Percentiles rank a stretch among this genome's conserved stretches.
Evolutionary conservation across 805 yeast genomes (phyloP).

Genomic region (Komagataella ulmi): DNA sequence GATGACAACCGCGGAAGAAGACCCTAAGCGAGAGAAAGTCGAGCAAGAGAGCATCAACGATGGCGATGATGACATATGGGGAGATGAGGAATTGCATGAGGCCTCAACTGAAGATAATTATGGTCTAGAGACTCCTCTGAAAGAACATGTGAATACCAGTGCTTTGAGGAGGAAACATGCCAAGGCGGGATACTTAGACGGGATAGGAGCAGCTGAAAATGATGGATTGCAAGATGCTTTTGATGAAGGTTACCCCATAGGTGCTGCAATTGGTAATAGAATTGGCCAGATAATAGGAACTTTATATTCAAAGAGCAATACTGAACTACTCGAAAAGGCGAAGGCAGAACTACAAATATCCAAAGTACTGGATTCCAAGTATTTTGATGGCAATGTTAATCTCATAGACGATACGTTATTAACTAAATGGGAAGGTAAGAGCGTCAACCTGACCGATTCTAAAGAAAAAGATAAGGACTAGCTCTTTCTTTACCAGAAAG

Average conservation of each 20-base stretch:
- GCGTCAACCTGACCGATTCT: neutral
- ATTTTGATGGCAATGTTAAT: slow-evolving; percentile 39
- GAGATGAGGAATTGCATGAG: neutral
- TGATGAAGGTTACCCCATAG: slow-evolving; percentile 65
- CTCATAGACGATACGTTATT: slow-evolving; percentile 14
- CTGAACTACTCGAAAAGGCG: slow-evolving; percentile 19
- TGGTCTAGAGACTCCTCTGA: neutral
- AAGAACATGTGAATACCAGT: neutral
- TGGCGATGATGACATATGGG: neutral
- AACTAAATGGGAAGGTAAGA: slow-evolving; percentile 10
- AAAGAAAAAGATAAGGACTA: neutral
- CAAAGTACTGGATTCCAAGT: slow-evolving; percentile 38
- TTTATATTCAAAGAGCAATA: slow-evolving; percentile 9
- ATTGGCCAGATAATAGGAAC: slow-evolving; percentile 56
- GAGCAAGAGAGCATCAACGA: neutral
- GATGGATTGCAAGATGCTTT: slow-evolving; percentile 65
- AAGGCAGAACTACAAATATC: slow-evolving; percentile 41
- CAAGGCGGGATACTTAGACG: slow-evolving; percentile 78
- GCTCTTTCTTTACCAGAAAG: slow-evolving; percentile 61
- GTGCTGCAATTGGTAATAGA: slow-evolving; percentile 53
- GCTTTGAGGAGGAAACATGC: slow-evolving; percentile 43
- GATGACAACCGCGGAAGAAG: neutral
- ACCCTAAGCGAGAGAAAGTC: neutral
- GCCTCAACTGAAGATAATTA: neutral
- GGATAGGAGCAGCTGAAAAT: slow-evolving; percentile 58